Evolutionary conservation across 192 early-diverging fungal genomes (phyloP), one percentile per base, ranked within the genome.

Genomic region (Backusella tarrabulga): DNA sequence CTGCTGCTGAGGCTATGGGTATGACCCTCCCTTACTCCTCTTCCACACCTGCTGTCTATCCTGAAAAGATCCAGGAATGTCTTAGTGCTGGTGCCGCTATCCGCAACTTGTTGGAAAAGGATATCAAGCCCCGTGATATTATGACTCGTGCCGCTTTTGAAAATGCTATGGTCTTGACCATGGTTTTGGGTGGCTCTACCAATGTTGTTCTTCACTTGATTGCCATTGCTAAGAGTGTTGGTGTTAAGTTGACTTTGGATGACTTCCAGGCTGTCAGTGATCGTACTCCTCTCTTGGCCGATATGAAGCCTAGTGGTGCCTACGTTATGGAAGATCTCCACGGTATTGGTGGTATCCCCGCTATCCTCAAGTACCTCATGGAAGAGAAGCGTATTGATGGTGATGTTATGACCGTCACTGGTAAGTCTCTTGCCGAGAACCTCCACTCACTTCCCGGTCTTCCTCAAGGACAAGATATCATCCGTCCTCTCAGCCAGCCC

Each of bases 271-370:
- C 78, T 67, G 89, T 97, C 82, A 95, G 93, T 80, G 92, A 97
- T 83, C 86, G 89, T 77, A 92, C 92, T 42, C 98, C 98, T 41
- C 92, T 99, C 85, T 89, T 99, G 87, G 98, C 98, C 29, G 96
- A 99, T 87, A 85, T 99, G 78, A 98, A 98, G 87, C 98, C 98
- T 72, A 94, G 93, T 86, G 98, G 98, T 76, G 94, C 97, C 82
- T 98, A 96, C 80, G 97, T 99, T 15, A 98, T 99, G 95, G 98
- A 95, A 80, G 97, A 99, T 82, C 80, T 99, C 41, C 95, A 96
- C 80, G 77, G 81, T 9, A 91, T 98, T 73, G 98, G 98, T 69
- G 98, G 98, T 77, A 96, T 94, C 0, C 98, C 98, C 34, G 91
- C 96, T 60, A 91, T 99, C 68, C 88, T 98, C 77, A 98, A 98